Percentiles rank a stretch among this genome's conserved stretches.
These are phyloP conservation scores for Tetracladium maxilliforme DNA, from an alignment of 2,329 filamentous ascomycete genomes.

Conservation along the genomic window DNA sequence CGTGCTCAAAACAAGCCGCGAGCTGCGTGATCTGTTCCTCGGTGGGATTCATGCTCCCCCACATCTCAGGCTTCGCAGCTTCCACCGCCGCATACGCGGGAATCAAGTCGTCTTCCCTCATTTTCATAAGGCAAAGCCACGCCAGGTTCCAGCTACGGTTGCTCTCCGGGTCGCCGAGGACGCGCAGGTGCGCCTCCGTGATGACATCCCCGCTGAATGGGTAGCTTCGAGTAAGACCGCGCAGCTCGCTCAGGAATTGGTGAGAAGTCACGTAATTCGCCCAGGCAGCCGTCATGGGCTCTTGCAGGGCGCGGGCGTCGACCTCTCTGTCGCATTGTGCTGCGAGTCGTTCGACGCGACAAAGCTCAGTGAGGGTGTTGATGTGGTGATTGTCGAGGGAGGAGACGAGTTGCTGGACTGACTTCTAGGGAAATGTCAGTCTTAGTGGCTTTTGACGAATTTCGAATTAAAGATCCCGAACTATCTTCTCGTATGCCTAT, in stretches of 20 bases:
- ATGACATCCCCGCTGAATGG: slow-evolving; percentile 52
- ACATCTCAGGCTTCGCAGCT: slow-evolving; percentile 52
- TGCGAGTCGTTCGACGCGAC: slow-evolving; percentile 54
- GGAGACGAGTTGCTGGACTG: slow-evolving; percentile 44
- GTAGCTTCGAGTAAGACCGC: slow-evolving; percentile 50
- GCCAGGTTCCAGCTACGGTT: slow-evolving; percentile 64
- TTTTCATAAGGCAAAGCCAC: slow-evolving; percentile 56
- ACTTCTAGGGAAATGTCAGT: too few species aligned
- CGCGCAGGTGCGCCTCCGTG: slow-evolving; percentile 48
- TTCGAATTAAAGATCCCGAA: too few species aligned
- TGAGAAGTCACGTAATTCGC: slow-evolving; percentile 56
- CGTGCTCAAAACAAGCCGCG: slow-evolving; percentile 44
- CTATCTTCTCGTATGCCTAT: too few species aligned
- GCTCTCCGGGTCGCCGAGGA: slow-evolving; percentile 47
- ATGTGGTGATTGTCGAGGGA: slow-evolving; percentile 51
- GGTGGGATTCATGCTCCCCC: slow-evolving; percentile 44
- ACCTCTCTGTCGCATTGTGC: slow-evolving; percentile 40
- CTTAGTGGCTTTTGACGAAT: too few species aligned
- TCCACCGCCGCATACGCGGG: slow-evolving; percentile 44
- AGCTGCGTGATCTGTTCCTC: slow-evolving; percentile 41
- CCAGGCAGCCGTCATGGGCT: slow-evolving; percentile 58
- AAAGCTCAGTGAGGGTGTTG: slow-evolving; percentile 59
- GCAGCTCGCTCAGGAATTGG: slow-evolving; percentile 55
- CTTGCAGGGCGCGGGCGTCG: slow-evolving; percentile 40
- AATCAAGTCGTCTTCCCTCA: slow-evolving; percentile 47